Evolutionary conservation across 2,329 filamentous ascomycete genomes (phyloP), one percentile per base, ranked within the genome.

Genomic region (Xylariaceae sp.): DNA sequence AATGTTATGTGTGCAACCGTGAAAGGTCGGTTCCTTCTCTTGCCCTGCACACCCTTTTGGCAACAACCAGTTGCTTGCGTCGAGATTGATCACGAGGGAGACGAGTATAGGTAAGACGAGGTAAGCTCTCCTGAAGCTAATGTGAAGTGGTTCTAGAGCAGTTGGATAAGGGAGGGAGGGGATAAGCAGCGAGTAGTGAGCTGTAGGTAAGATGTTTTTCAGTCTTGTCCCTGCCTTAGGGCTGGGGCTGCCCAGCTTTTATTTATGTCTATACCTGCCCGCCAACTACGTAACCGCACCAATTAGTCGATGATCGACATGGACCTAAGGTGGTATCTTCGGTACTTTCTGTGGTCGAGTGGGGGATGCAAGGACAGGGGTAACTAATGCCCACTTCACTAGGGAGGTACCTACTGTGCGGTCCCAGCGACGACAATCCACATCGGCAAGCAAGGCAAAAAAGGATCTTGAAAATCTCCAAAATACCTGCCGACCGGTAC

Each of bases 41-140:
- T 56, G 59, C 58, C 45, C 56, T 59, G 63, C 65, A 61, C 67
- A 67, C 66, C 65, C 41, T 55, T 63, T 59, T 48, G 39, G 58
- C 37, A 51, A 59, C 53, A 56, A 51, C 45, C 48, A 47, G 56
- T 51, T 51, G 58, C 51, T 13, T n/a, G 59, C 45, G 39, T 57
- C 23, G 53, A 56, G 53, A 9, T 41, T 9, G 9, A 13, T 41
- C 37, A 41, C 37, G 30, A 53, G 51, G 2, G 35, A n/a, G 37
- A 53, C 18, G 9, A 34, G 51, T 9, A 3, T 15, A 53, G 18
- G 58, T 44, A 30, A 11, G 23, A 30, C 23, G 23, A 30, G 23
- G 23, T 30, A 30, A 30, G 23, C 4, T 30, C 23, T 30, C 23
- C 23, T 30, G 23, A 30, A 30, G 23, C 23, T 30, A 30, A 30